Base-by-base conservation (phyloP, 176 grass and related monocot genomes). In the Musa beccarii region DNA sequence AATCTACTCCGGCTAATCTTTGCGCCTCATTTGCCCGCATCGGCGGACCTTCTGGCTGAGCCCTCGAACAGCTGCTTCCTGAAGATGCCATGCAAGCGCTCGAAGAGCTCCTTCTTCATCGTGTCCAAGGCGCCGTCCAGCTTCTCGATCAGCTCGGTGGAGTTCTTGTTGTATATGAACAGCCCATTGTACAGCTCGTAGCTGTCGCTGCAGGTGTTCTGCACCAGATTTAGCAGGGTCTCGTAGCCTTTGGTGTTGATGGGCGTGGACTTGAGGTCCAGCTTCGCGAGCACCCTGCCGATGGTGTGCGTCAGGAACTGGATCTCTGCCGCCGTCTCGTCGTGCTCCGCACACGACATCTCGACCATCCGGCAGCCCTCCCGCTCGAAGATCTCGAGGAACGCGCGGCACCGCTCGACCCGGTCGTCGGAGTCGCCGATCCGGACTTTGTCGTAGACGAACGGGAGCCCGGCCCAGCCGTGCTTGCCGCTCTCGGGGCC, bases 141-240 rank as follows among this genome's bases (percentile, higher is more conserved):
- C 11, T 22, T 64, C 14, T 64, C 61, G 3, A 43, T 43, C 34
- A 43, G 34, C 34, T 43, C 34, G 34, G 34, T 43, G 34, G 34
- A 43, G 34, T 43, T 43, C 34, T 64, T 64, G 61, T 64, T 64
- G 61, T 64, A 64, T 22, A 64, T 64, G 61, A 64, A 64, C 20
- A 64, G 11, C 19, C 61, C 61, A 12, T 64, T 64, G 61, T 64
- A 64, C 3, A 64, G 19, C 61, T 64, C 61, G 23, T 21, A 64
- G 23, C 61, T 64, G 11, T 64, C 61, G 23, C 61, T 64, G 23
- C 61, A 64, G 23, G 61, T 64, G 20, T 64, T 64, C 61, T 24
- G 20, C 61, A 64, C 61, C 61, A 64, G 61, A 64, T 11, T 43
- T 43, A 43, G 34, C 34, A 43, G 34, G 4, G 34, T 43, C 34